phyloP scores from a whole-genome alignment of 148 eudicot species.

The Drosera capensis region DNA sequence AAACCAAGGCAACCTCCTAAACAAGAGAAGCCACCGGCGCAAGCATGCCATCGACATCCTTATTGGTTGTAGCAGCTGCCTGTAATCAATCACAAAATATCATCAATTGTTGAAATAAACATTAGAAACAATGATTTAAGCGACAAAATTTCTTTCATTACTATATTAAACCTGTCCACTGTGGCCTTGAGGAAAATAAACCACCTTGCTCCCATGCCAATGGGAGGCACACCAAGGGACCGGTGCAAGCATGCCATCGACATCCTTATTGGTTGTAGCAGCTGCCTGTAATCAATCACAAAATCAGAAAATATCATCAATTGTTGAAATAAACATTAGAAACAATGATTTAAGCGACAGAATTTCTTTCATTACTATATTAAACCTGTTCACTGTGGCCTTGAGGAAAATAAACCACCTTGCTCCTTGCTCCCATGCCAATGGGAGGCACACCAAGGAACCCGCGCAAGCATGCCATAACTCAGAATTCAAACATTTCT shows the following conservation, averaged over 20 bases:
- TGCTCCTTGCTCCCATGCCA: slow-evolving; percentile 58
- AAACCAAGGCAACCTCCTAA: too few species aligned
- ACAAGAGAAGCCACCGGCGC: too few species aligned
- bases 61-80: slow-evolving; percentile 90
- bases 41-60: slow-evolving; percentile 75
- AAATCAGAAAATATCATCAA: slow-evolving; percentile 2
- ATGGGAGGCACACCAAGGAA: slow-evolving; percentile 73
- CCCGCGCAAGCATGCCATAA: slow-evolving; percentile 99
- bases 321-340: slow-evolving; percentile 2
- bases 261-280: slow-evolving; percentile 78
- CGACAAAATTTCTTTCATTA: background rate
- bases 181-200: slow-evolving; percentile 96
- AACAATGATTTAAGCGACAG: background rate
- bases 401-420: slow-evolving; percentile 94
- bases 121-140: background rate
- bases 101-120: slow-evolving; percentile 1
- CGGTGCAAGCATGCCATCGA: slow-evolving; percentile 90
- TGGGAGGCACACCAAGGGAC: slow-evolving; percentile 81
- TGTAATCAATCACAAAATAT: slow-evolving; percentile 18
- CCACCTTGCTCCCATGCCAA: slow-evolving; percentile 68
- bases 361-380: background rate
- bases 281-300: slow-evolving; percentile 64
- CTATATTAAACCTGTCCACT: slow-evolving; percentile 74
- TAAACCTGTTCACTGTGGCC: slow-evolving; percentile 95
- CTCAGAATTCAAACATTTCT: slow-evolving; percentile 78